Base-by-base conservation (phyloP, 2,329 filamentous ascomycete species). In the Neoarthrinium moseri region DNA sequence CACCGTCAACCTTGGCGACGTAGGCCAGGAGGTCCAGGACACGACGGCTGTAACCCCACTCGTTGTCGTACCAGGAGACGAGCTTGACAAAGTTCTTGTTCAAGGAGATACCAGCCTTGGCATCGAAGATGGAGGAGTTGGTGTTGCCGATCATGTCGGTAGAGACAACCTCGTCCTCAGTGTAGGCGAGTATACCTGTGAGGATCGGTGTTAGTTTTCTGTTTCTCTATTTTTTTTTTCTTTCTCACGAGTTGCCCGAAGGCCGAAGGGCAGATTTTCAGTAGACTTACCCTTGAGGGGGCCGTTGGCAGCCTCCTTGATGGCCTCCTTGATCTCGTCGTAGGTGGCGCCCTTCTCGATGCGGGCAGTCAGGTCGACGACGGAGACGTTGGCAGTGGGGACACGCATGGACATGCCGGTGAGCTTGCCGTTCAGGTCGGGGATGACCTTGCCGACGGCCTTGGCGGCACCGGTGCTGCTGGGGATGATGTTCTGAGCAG, bases 331-430 rank as follows among this genome's bases (percentile, higher is more conserved):
- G 86, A 99, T 97, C 73, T 95, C 77, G 49, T 95, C 91, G 74
- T 94, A 94, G 59, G 72, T 72, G 65, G 89, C 91, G 64, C 74
- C 75, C 87, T 96, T 97, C 84, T 96, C 89, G 62, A 95, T 80
- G 66, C 92, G 91, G 83, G 77, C 84, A 66, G 94, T 99, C 70
- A 99, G 78, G 77, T 99, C 94, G 68, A 99, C 94, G 72, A 97
- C 94, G 63, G 94, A 99, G 73, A 99, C 94, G 82, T 99, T 97
- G 81, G 89, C 75, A 61, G 94, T 97, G 61, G 94, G 94, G 50
- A 99, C 92, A 87, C 94, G 94, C 88, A 99, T 94, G 66, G 94
- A 83, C 94, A 99, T 97, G 79, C 94, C 94, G 59, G 94, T 99
- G 60, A 97, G 90, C 87, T 99, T 99, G 84, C 94, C 94, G 79